These are phyloP conservation scores for Cercospora sp. DNA, from an alignment of 2,329 filamentous ascomycete genomes.

Conservation along the genomic window DNA sequence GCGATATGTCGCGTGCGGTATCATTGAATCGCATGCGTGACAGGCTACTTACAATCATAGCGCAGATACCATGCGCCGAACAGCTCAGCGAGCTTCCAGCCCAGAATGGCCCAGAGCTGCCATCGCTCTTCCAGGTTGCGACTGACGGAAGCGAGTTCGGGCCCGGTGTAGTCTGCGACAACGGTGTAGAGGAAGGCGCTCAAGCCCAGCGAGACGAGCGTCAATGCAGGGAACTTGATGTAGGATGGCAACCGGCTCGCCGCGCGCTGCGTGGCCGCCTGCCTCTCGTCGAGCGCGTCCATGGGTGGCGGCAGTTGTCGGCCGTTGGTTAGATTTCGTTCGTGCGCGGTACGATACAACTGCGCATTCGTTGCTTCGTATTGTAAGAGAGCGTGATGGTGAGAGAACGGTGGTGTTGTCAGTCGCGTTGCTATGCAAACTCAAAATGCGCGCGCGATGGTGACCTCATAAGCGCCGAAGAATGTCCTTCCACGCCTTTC, in stretches of 20 bases:
- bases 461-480: not conserved
- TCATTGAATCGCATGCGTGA: constrained; percentile 2
- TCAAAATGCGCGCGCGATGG: not conserved
- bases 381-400: not conserved
- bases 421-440: constrained; percentile 4
- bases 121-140: constrained; percentile 62
- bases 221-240: constrained; percentile 46
- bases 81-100: constrained; percentile 64
- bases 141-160: constrained; percentile 67
- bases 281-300: constrained; percentile 15
- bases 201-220: constrained; percentile 60
- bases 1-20: constrained; percentile 2
- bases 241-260: constrained; percentile 35
- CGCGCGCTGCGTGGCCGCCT: constrained; percentile 9
- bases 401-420: not conserved
- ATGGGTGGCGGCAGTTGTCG: constrained; percentile 8
- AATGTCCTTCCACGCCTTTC: not conserved
- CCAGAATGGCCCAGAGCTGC: constrained; percentile 59
- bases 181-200: constrained; percentile 66
- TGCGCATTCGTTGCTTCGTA: not conserved
- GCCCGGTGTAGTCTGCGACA: constrained; percentile 59
- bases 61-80: constrained; percentile 70
- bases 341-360: not conserved
- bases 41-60: constrained; percentile 63
- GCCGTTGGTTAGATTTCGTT: not conserved